Percentiles rank a stretch among this genome's conserved stretches.
phyloP scores from a whole-genome alignment of 1,139 yeast genomes.

The Pichia sp. region DNA sequence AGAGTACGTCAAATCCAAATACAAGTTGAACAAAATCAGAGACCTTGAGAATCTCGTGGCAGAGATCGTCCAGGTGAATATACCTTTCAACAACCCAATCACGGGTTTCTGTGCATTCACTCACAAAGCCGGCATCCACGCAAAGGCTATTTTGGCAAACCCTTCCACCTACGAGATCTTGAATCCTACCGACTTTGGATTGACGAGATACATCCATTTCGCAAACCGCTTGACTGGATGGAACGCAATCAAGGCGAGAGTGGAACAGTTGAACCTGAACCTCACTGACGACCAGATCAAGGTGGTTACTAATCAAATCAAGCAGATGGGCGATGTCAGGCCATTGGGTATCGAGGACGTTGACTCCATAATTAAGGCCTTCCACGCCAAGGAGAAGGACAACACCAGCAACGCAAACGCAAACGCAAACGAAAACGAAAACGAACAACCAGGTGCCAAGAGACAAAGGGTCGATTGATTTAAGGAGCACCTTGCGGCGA shows the following conservation, averaged over 20 bases:
- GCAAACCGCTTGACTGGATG: constrained; percentile 57
- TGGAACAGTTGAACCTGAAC: constrained; percentile 57
- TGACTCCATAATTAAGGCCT: constrained; percentile 40
- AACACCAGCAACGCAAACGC: not conserved
- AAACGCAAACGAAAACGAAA: not conserved
- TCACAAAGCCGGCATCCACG: constrained; percentile 60
- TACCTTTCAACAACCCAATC: constrained; percentile 58
- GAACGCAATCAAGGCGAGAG: constrained; percentile 64
- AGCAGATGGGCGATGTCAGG: constrained; percentile 57
- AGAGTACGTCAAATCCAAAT: constrained; percentile 53
- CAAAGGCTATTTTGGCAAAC: constrained; percentile 56
- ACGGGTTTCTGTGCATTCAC: constrained; percentile 63
- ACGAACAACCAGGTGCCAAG: constrained; percentile 23
- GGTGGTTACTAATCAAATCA: constrained; percentile 50
- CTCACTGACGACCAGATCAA: constrained; percentile 56
- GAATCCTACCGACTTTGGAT: constrained; percentile 54
- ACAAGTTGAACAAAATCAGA: constrained; percentile 50
- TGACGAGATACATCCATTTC: constrained; percentile 54
- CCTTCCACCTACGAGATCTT: constrained; percentile 58
- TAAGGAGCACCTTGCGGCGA: not conserved
- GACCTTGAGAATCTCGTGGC: constrained; percentile 56
- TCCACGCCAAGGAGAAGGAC: constrained; percentile 41
- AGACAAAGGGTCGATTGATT: constrained; percentile 24
- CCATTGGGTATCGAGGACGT: constrained; percentile 53
- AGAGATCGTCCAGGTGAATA: constrained; percentile 53